These are phyloP conservation scores for Garcia nutans DNA, from an alignment of 345 rosid genomes.

Conservation along the genomic window DNA sequence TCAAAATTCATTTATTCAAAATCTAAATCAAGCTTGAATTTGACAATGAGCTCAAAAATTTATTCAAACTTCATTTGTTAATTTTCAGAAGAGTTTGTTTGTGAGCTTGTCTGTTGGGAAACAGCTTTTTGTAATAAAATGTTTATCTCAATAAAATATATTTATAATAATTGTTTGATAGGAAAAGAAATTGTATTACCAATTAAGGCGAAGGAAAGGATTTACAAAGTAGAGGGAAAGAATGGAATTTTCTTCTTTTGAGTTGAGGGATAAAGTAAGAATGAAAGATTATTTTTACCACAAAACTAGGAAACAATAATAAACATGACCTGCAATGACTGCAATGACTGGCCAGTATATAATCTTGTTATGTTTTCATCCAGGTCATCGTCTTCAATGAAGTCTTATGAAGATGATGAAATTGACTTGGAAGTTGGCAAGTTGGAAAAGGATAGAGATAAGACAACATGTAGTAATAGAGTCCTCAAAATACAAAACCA, in stretches of 20 bases:
- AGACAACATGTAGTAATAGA: constrained; percentile 39
- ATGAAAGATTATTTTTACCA: background rate
- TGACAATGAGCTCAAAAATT: background rate
- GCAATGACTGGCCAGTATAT: background rate
- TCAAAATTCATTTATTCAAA: background rate
- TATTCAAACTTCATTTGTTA: background rate
- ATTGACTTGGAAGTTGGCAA: constrained; percentile 84
- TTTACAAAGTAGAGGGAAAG: background rate
- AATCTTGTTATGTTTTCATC: constrained; percentile 17
- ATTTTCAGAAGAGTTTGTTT: background rate
- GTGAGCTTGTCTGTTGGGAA: background rate
- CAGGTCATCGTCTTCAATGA: constrained; percentile 58
- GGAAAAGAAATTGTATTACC: background rate
- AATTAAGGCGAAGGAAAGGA: background rate
- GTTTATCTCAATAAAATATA: background rate
- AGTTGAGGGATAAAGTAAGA: background rate
- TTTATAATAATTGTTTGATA: background rate
- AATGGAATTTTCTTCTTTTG: background rate
- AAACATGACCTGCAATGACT: background rate
- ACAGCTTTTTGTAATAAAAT: background rate
- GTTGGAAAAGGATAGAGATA: constrained; percentile 57
- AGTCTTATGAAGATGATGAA: constrained; percentile 55
- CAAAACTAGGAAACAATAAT: background rate
- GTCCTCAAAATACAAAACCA: constrained; percentile 56
- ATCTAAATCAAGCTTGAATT: background rate